phyloP scores from a whole-genome alignment of 305 asterid species.

The Salvia sclarea region DNA sequence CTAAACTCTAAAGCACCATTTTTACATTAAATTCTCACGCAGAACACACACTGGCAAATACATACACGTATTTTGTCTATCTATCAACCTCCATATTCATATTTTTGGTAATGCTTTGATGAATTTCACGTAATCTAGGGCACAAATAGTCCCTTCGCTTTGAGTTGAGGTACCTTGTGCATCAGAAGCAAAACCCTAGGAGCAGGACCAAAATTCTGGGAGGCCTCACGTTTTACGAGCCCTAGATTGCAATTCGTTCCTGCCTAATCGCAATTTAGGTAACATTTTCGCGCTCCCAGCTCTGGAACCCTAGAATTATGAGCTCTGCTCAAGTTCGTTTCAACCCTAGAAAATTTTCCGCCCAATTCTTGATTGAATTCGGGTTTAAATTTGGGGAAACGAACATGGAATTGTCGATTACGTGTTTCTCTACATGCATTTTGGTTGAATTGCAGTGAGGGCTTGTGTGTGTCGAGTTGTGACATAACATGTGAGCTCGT shows the following conservation, averaged over 20 bases:
- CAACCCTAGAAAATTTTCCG: slow-evolving; percentile 55
- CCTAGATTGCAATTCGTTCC: slow-evolving; percentile 53
- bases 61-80: slow-evolving; percentile 36
- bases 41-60: slow-evolving; percentile 37
- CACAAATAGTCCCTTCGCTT: slow-evolving; percentile 42
- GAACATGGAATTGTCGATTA: slow-evolving; percentile 33
- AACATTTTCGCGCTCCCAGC: slow-evolving; percentile 33
- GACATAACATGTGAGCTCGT: slow-evolving; percentile 28
- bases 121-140: slow-evolving; percentile 49
- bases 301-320: slow-evolving; percentile 57
- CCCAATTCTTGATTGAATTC: slow-evolving; percentile 26
- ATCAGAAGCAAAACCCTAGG: slow-evolving; percentile 79
- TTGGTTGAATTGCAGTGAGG: slow-evolving; percentile 39
- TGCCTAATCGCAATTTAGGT: slow-evolving; percentile 59
- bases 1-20: slow-evolving; percentile 44
- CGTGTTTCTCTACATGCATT: slow-evolving; percentile 42
- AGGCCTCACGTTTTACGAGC: slow-evolving; percentile 36
- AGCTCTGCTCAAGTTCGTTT: slow-evolving; percentile 37
- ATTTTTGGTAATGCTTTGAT: slow-evolving; percentile 42
- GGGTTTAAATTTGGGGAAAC: slow-evolving; percentile 42
- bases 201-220: slow-evolving; percentile 36
- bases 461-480: slow-evolving; percentile 32
- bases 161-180: slow-evolving; percentile 61
- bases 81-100: slow-evolving; percentile 30
- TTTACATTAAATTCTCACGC: slow-evolving; percentile 37